Evolutionary conservation across 1,284 basidiomycete genomes (phyloP), one percentile per base, ranked within the genome.

Genomic region (Meira miltonrushii): DNA sequence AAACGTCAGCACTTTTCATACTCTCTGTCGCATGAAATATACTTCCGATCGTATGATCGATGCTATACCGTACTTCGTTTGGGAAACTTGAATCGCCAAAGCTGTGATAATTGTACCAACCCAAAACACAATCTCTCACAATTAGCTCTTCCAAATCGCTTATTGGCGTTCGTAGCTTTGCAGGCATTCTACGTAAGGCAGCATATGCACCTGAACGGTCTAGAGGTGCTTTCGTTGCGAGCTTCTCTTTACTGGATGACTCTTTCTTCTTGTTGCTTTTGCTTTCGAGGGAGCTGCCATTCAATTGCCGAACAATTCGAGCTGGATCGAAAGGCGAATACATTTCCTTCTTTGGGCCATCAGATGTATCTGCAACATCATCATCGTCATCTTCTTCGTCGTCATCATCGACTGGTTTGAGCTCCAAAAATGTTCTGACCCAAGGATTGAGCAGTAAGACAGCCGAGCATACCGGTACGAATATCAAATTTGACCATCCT

Each of bases 351-450:
- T 33, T 33, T 33, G 28, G 8, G 3, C 28, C 28, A 33, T 33
- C 28, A 33, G 28, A 8, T 33, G 28, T 33, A 33, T 8, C 28
- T 33, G 3, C 8, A 33, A 8, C 8, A 33, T 33, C 28, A 33
- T 8, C 28, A 33, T 33, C 28, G 4, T 4, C 28, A 3, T 33
- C 28, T 8, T 33, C 28, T 4, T 33, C 28, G 4, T 33, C 17
- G 19, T 19, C 38, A 11, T 17, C 17, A 23, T 23, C 48, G 23
- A 39, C 62, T 55, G 2, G 53, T 13, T 28, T 54, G 3, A 73
- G 62, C 53, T 70, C 69, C 47, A 73, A 65, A n/a, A 73, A 56
- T 9, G 66, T 68, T n/a, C 71, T 65, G 12, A 73, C 60, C 68
- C 70, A 73, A 2, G 71, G 69, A 38, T 71, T 71, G 59, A 69